phyloP scores from a whole-genome alignment of 352 stramenopile species.

The Phytophthora fragariaefolia region DNA sequence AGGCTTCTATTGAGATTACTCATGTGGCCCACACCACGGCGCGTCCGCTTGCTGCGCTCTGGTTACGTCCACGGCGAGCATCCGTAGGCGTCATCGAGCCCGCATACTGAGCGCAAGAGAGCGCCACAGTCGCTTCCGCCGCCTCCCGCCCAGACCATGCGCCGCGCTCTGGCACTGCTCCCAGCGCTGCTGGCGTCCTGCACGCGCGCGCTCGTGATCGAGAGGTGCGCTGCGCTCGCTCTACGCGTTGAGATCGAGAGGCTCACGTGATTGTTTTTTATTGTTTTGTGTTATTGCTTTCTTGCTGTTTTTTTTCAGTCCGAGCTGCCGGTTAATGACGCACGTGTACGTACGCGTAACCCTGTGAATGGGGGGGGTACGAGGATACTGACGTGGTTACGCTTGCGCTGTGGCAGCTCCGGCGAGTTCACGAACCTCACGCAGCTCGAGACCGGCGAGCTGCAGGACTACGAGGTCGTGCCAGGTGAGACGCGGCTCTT shows the following conservation, averaged over 20 bases:
- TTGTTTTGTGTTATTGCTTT: slow-evolving; percentile 16
- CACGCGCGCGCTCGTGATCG: slow-evolving; percentile 49
- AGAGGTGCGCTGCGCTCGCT: slow-evolving; percentile 59
- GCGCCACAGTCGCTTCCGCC: slow-evolving; percentile 16
- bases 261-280: slow-evolving; percentile 8
- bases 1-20: slow-evolving; percentile 18
- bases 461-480: slow-evolving; percentile 52
- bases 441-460: slow-evolving; percentile 39
- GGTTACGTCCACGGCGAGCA: slow-evolving; percentile 11
- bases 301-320: slow-evolving; percentile 40
- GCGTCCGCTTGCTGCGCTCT: slow-evolving; percentile 26
- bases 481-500: too few species aligned
- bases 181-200: slow-evolving; percentile 17
- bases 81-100: slow-evolving; percentile 25
- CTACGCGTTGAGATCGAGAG: too few species aligned
- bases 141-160: slow-evolving; percentile 27
- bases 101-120: slow-evolving; percentile 31
- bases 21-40: slow-evolving; percentile 12
- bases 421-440: slow-evolving; percentile 78
- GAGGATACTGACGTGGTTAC: not conserved
- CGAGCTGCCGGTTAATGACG: slow-evolving; percentile 60
- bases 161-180: slow-evolving; percentile 7
- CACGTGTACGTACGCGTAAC: slow-evolving; percentile 76
- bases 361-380: not conserved
- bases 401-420: slow-evolving; percentile 43